Percentiles rank a stretch among this genome's conserved stretches.
phyloP scores from a whole-genome alignment of 1,284 basidiomycete genomes.

The Fomitopsis betulina region DNA sequence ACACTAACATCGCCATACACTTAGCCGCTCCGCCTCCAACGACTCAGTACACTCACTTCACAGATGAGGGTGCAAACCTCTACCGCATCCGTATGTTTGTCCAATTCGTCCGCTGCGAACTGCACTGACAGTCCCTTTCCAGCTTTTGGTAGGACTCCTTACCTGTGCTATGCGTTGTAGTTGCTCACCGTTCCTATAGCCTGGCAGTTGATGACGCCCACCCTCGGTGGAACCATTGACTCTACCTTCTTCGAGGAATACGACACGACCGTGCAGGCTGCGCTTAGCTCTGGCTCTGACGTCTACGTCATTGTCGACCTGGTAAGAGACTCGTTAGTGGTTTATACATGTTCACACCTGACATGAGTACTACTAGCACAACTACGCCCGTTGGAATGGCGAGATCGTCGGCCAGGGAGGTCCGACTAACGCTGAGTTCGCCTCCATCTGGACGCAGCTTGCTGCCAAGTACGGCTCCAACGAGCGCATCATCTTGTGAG shows the following conservation, averaged over 20 bases:
- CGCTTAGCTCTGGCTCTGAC: constrained; percentile 34
- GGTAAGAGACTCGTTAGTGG: constrained; percentile 13
- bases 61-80: constrained; percentile 39
- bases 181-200: constrained; percentile 23
- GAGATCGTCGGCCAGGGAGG: constrained; percentile 49
- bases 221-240: constrained; percentile 42
- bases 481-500: constrained; percentile 43
- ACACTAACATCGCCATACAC: background rate
- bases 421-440: constrained; percentile 47
- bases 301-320: constrained; percentile 52
- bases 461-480: constrained; percentile 47
- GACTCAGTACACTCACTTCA: constrained; percentile 40
- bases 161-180: background rate
- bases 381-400: constrained; percentile 50
- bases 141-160: constrained; percentile 27
- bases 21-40: constrained; percentile 29
- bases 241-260: constrained; percentile 41
- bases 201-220: constrained; percentile 51
- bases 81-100: constrained; percentile 38
- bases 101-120: background rate
- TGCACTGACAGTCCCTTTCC: background rate
- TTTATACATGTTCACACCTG: background rate
- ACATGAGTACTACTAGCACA: constrained; percentile 30
- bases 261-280: constrained; percentile 45
- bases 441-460: constrained; percentile 48